phyloP scores from a whole-genome alignment of 768 basidiomycete species.

The Pleurotus cornucopiae region DNA sequence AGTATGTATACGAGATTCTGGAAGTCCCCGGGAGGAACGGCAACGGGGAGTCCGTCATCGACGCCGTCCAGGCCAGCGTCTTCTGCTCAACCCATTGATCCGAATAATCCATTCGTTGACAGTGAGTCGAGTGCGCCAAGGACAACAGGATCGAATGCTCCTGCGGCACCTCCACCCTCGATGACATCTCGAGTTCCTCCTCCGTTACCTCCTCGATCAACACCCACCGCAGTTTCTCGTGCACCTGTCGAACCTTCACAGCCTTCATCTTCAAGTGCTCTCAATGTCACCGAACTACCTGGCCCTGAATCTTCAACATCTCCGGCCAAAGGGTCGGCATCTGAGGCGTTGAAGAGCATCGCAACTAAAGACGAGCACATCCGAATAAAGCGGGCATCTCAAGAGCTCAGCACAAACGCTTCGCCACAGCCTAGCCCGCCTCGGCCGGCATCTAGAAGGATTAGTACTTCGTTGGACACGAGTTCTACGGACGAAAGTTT shows the following conservation, averaged over 20 bases:
- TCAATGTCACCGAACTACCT: background rate
- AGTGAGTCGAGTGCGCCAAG: conserved; percentile 26
- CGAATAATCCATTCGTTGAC: conserved; percentile 15
- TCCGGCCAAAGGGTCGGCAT: conserved; percentile 27
- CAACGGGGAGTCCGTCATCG: background rate
- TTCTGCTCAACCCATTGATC: conserved; percentile 9
- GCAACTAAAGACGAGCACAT: conserved; percentile 39
- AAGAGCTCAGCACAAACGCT: conserved; percentile 14
- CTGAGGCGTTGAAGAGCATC: conserved; percentile 55
- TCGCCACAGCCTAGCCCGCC: conserved; percentile 11
- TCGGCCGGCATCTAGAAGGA: conserved; percentile 9
- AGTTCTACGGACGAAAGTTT: background rate
- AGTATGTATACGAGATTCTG: conserved; percentile 66
- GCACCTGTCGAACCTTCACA: conserved; percentile 22
- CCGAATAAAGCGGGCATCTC: conserved; percentile 18
- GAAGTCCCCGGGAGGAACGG: conserved; percentile 42
- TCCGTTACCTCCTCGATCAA: conserved; percentile 36
- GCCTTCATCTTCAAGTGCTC: conserved; percentile 5
- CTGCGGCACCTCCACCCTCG: conserved; percentile 14
- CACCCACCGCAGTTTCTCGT: conserved; percentile 22
- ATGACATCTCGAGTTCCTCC: conserved; percentile 30
- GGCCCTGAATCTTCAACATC: conserved; percentile 10
- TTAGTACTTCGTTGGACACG: conserved; percentile 2
- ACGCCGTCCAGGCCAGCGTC: background rate
- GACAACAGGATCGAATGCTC: conserved; percentile 10